Conservation (phyloP, 2,329 filamentous ascomycete genomes). For the Colletotrichum tanaceti region DNA sequence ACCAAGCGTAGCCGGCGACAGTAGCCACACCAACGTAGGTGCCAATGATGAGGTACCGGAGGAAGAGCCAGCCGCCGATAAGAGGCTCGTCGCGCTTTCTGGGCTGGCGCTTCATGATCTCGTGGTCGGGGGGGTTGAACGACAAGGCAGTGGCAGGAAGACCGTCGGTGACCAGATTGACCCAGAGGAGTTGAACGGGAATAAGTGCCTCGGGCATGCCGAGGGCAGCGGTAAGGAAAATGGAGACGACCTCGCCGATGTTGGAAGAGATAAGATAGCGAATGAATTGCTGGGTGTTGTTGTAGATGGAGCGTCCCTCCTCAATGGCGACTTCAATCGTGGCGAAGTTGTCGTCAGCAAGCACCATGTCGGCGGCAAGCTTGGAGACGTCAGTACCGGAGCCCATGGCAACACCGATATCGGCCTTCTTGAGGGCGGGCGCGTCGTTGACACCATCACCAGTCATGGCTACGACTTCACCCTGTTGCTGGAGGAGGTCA, state of each 20-base stretch:
- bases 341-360: constrained; percentile 98
- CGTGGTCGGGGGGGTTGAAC: constrained; percentile 98
- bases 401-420: constrained; percentile 99
- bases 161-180: constrained; percentile 97
- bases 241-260: constrained; percentile 98
- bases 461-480: constrained; percentile 98
- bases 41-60: constrained; percentile 96
- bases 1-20: constrained; percentile 98
- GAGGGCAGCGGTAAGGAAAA: constrained; percentile 94
- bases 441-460: constrained; percentile 99
- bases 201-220: constrained; percentile 98
- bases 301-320: constrained; percentile 98
- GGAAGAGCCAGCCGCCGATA: constrained; percentile 95
- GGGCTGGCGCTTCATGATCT: constrained; percentile 94
- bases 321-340: constrained; percentile 97
- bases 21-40: constrained; percentile 95
- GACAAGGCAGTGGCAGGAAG: constrained; percentile 95
- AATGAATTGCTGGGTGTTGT: constrained; percentile 99
- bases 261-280: constrained; percentile 99
- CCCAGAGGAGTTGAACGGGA: constrained; percentile 97
- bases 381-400: constrained; percentile 97
- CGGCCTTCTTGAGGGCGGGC: constrained; percentile 96
- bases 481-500: constrained; percentile 90
- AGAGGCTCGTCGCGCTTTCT: constrained; percentile 93
- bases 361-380: constrained; percentile 97